Base-by-base conservation (phyloP, 169 alveolate genomes). In the Cyclospora cayetanensis region DNA sequence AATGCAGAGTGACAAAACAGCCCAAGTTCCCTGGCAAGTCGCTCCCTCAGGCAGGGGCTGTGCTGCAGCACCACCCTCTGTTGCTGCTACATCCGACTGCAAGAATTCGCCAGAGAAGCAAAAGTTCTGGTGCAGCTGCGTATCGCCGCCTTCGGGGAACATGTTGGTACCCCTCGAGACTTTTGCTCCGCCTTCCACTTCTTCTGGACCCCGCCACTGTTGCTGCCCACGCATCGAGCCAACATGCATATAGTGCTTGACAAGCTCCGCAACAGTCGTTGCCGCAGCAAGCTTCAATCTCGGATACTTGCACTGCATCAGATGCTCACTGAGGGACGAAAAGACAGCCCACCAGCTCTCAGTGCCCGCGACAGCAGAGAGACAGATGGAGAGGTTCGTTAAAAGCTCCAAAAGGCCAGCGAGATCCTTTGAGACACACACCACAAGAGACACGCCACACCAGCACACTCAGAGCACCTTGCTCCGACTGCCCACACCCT, bases 221-320 rank as follows among this genome's bases (percentile, higher is more conserved):
- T 43, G 39, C 18, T 76, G 42, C 22, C 27, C 41, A 4, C 42
- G 25, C 41, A 31, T 41, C 42, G 90, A 80, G 2, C 90, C 90
- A 53, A 80, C 90, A 35, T 53, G 76, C 50, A 80, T 52, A 55
- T 80, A 80, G 74, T 80, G 90, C 22, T 76, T 41, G 70, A 80
- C 74, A 42, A 80, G 90, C 60, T 80, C 90, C 20, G 90, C 70
- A 27, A 27, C 90, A 50, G 90, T 35, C 37, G 27, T 52, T 80
- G 90, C 90, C n/a, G 90, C 90, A 52, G 90, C 90, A n/a, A 80
- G 90, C n/a, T 52, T 50, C 76, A 80, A 76, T 66, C 90, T 31
- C 12, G 90, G 90, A 52, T 80, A 80, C 39, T 53, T 80, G 29
- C 52, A 39, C 90, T 80, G 90, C 39, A 63, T 18, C 15, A 80